These are phyloP conservation scores for Exophiala sideris DNA, from an alignment of 2,329 filamentous ascomycete species.

Conservation along the genomic window DNA sequence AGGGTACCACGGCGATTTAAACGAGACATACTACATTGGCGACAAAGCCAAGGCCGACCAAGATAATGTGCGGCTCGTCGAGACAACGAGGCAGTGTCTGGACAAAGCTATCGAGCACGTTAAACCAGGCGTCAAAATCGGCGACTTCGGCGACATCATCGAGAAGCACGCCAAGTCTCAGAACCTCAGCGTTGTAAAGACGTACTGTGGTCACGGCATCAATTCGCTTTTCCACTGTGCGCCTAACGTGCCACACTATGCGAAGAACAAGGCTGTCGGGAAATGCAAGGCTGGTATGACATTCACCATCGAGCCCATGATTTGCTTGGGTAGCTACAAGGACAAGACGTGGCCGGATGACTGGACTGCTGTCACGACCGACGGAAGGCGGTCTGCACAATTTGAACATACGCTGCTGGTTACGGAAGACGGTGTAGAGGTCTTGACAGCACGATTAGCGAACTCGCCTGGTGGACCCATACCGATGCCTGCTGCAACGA, in stretches of 20 bases:
- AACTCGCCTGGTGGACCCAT: slow-evolving; percentile 74
- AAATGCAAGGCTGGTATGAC: slow-evolving; percentile 95
- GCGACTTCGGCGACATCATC: slow-evolving; percentile 90
- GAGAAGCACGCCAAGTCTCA: slow-evolving; percentile 88
- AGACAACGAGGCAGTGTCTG: slow-evolving; percentile 82
- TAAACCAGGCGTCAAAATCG: slow-evolving; percentile 88
- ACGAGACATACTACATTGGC: slow-evolving; percentile 98
- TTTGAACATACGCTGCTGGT: slow-evolving; percentile 89
- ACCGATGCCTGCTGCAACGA: slow-evolving; percentile 31
- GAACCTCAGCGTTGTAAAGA: slow-evolving; percentile 86
- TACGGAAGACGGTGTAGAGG: slow-evolving; percentile 76
- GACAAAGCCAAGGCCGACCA: slow-evolving; percentile 79
- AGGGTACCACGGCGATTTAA: slow-evolving; percentile 93
- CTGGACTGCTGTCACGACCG: slow-evolving; percentile 92
- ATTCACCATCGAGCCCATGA: slow-evolving; percentile 99
- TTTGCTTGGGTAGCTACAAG: slow-evolving; percentile 82
- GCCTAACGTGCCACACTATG: slow-evolving; percentile 94
- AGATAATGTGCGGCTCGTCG: slow-evolving; percentile 84
- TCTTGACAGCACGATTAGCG: slow-evolving; percentile 69
- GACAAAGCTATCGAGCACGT: slow-evolving; percentile 88
- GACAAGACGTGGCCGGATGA: slow-evolving; percentile 98
- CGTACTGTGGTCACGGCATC: slow-evolving; percentile 94
- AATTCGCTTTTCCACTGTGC: slow-evolving; percentile 90
- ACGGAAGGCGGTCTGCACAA: slow-evolving; percentile 86
- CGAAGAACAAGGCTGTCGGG: slow-evolving; percentile 95